Percentiles rank a stretch among this genome's conserved stretches.
Conservation (phyloP, 2,329 filamentous ascomycete genomes). For the Colletotrichum tofieldiae region DNA sequence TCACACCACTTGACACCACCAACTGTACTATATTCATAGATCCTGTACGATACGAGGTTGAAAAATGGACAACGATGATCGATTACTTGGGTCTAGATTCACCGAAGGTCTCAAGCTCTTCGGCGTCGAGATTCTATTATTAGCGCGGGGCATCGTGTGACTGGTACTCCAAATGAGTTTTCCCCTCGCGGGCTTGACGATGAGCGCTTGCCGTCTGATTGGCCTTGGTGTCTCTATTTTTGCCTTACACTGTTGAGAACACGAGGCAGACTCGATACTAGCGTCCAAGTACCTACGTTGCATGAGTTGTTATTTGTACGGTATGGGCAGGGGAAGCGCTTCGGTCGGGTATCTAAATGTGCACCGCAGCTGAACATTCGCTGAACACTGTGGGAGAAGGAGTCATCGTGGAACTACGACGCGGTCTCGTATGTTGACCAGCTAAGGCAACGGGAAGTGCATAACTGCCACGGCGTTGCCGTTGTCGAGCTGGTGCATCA, state of each 20-base stretch:
- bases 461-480: not conserved
- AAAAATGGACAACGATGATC: constrained; percentile 31
- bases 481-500: not conserved
- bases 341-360: not conserved
- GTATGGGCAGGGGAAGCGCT: too few species aligned
- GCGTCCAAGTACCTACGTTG: not conserved
- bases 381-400: not conserved
- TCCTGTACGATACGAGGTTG: constrained; percentile 42
- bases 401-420: not conserved
- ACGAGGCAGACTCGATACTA: constrained; percentile 3
- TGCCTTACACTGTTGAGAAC: not conserved
- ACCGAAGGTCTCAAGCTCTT: not conserved
- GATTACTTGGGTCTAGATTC: constrained; percentile 2
- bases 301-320: not conserved
- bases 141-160: constrained; percentile 17
- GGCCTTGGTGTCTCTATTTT: constrained; percentile 1
- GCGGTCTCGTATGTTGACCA: constrained; percentile 5
- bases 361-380: not conserved
- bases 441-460: too few species aligned
- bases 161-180: not conserved
- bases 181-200: not conserved
- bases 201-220: constrained; percentile 21
- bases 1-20: constrained; percentile 37
- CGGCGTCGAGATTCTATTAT: not conserved
- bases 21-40: constrained; percentile 43